Evolutionary conservation across 169 alveolate genomes (phyloP), one percentile per base, ranked within the genome.

Genomic region (Plasmodium gonderi): DNA sequence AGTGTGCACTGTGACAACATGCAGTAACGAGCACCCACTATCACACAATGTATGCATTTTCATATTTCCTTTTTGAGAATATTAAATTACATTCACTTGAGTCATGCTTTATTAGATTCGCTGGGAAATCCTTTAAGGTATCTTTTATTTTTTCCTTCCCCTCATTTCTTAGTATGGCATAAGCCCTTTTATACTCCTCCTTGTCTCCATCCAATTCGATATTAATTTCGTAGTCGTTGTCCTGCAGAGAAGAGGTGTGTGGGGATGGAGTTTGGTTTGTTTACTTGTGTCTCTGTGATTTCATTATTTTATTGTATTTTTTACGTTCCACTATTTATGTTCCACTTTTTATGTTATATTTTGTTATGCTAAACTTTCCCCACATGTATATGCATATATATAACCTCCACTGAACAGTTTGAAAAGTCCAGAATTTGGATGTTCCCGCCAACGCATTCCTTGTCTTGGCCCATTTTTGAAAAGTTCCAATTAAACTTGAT

Each of bases 351-450:
- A 23, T 31, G 11, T n/a, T 17, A 17, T 26, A 54, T 2, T 26
- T 12, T 6, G 0, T 31, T 31, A 23, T 31, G 36, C 65, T 54
- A 12, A 12, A 54, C n/a, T 6, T 54, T 31, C 69, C 23, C 69
- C 83, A 76, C 49, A 3, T 78, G 54, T 60, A 0, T 29, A 2
- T 75, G 14, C 51, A 75, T 38, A 17, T 78, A 40, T 33, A 20
- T 82, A 82, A n/a, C 91, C 51, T 82, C 91, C 33, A 82, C 40
- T 47, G 91, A 82, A 29, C 80, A 82, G 23, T 42, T 82, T 23
- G 91, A 82, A 23, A 82, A 82, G 42, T 82, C 91, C 47, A 69
- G 51, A 44, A 82, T 82, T 82, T 82, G 79, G 5, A 54, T 45
- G n/a, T 31, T 29, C 40, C 91, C 91, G 29, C 91, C 81, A 64